Conservation (phyloP, 352 stramenopile species). For the Pythium rhizo-oryzae region DNA sequence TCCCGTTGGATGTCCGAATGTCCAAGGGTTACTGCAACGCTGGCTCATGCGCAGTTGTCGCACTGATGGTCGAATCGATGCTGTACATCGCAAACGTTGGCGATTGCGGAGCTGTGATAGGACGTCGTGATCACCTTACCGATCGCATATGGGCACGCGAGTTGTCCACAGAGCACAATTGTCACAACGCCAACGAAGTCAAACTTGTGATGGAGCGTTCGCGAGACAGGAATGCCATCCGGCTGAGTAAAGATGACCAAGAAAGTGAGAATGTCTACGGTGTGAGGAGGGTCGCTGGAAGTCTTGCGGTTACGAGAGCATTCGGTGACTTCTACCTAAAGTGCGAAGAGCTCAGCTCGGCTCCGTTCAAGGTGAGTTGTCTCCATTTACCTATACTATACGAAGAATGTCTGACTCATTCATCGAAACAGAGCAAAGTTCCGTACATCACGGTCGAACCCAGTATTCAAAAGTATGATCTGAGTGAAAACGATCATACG, state of each 20-base stretch:
- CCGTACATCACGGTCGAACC: slow-evolving; percentile 80
- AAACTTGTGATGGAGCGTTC: slow-evolving; percentile 63
- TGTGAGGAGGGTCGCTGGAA: slow-evolving; percentile 91
- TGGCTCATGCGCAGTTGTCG: slow-evolving; percentile 62
- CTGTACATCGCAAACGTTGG: slow-evolving; percentile 92
- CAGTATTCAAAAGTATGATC: slow-evolving; percentile 48
- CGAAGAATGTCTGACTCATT: slow-evolving; percentile 8
- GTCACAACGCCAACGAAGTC: slow-evolving; percentile 53
- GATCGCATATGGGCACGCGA: slow-evolving; percentile 35
- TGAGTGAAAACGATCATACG: slow-evolving; percentile 53
- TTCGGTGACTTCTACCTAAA: slow-evolving; percentile 95
- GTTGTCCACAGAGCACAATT: slow-evolving; percentile 64
- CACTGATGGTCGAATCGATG: slow-evolving; percentile 56
- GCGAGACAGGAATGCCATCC: slow-evolving; percentile 80
- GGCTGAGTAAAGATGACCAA: slow-evolving; percentile 92
- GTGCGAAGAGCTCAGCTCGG: slow-evolving; percentile 88
- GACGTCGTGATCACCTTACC: slow-evolving; percentile 49
- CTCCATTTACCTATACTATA: not conserved
- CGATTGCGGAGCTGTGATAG: slow-evolving; percentile 90
- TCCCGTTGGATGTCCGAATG: slow-evolving; percentile 43
- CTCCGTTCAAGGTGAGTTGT: slow-evolving; percentile 87
- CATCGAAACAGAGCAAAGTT: slow-evolving; percentile 58
- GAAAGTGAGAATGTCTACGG: slow-evolving; percentile 63
- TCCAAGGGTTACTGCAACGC: slow-evolving; percentile 77
- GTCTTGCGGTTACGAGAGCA: slow-evolving; percentile 90